These are phyloP conservation scores for Acacia crassicarpa DNA, from an alignment of 306 rosid genomes.

Conservation along the genomic window DNA sequence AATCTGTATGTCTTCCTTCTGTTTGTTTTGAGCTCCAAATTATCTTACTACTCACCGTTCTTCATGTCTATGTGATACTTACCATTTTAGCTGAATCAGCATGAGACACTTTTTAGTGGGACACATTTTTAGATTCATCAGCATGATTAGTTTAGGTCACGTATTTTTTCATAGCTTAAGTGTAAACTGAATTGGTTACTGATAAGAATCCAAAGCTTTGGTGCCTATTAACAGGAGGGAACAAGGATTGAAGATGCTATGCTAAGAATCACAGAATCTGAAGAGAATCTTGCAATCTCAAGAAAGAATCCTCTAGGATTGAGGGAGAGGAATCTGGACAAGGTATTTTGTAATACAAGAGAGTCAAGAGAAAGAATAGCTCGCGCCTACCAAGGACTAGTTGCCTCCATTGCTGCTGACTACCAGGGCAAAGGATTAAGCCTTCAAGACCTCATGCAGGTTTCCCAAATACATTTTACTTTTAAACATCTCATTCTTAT, in stretches of 20 bases:
- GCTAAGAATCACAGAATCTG: constrained; percentile 38
- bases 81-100: neutral
- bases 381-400: constrained; percentile 54
- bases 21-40: neutral
- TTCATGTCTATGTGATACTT: neutral
- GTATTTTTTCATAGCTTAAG: neutral
- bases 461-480: constrained; percentile 27
- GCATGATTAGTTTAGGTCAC: neutral
- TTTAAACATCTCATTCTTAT: constrained; percentile 11
- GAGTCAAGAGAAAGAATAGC: constrained; percentile 59
- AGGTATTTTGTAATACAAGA: constrained; percentile 47
- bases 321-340: constrained; percentile 47
- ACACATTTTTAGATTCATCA: neutral
- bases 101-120: neutral
- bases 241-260: constrained; percentile 54
- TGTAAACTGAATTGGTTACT: too few species aligned
- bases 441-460: constrained; percentile 87
- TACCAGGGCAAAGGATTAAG: constrained; percentile 78
- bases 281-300: constrained; percentile 41
- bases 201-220: neutral
- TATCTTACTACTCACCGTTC: neutral
- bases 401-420: constrained; percentile 64
- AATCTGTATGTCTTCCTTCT: neutral
- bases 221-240: constrained; percentile 55
- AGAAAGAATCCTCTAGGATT: constrained; percentile 38